phyloP scores from a whole-genome alignment of 2,329 filamentous ascomycete species.

The Lasiodiplodia hormozganensis region DNA sequence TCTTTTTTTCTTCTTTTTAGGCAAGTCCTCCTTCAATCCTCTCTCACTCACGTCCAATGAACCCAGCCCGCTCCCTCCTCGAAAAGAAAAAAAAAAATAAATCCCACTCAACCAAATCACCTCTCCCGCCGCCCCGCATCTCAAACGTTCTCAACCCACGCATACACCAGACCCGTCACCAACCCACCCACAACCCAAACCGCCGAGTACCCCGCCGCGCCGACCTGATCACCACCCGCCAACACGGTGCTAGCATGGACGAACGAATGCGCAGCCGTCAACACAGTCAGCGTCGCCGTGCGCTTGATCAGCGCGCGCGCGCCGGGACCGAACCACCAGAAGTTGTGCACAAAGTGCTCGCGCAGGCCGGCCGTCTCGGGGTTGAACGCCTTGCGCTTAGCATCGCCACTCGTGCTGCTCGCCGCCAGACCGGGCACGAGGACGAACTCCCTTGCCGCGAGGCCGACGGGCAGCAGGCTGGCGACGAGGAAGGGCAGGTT shows the following conservation, averaged over 20 bases:
- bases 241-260: constrained; percentile 70
- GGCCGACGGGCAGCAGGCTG: constrained; percentile 71
- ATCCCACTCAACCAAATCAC: neutral
- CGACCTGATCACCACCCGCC: constrained; percentile 71
- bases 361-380: constrained; percentile 68
- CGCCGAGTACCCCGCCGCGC: constrained; percentile 74
- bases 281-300: constrained; percentile 56
- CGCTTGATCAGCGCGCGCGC: constrained; percentile 66
- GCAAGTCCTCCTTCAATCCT: no score
- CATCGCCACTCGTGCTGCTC: constrained; percentile 56
- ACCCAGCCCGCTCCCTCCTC: neutral
- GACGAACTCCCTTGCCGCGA: constrained; percentile 76
- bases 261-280: constrained; percentile 62
- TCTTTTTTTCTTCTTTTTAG: no score
- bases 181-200: constrained; percentile 75
- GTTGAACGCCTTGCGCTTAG: constrained; percentile 65
- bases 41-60: neutral
- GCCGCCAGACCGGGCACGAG: constrained; percentile 72
- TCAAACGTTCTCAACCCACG: constrained; percentile 54
- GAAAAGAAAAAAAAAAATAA: neutral
- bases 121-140: neutral
- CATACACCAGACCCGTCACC: constrained; percentile 64
- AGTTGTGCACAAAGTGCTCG: constrained; percentile 75
- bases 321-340: constrained; percentile 74
- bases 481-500: constrained; percentile 56